Percentiles rank a stretch among this genome's conserved stretches.
These are phyloP conservation scores for Larix sibirica DNA, from an alignment of 83 land plant genomes.

Conservation along the genomic window DNA sequence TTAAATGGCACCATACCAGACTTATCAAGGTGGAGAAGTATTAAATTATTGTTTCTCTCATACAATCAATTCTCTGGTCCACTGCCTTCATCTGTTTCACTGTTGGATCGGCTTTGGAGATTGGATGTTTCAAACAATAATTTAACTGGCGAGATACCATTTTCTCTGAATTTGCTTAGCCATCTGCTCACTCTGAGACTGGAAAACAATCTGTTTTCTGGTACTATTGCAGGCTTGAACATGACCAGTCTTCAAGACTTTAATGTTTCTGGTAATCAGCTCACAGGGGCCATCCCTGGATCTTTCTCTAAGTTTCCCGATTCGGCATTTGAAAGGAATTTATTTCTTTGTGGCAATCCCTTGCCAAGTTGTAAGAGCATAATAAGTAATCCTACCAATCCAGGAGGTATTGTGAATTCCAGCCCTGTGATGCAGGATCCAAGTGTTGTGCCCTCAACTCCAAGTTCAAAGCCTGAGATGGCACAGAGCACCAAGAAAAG, in stretches of 20 bases:
- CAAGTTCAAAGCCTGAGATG: constrained; percentile 35
- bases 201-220: constrained; percentile 59
- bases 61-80: constrained; percentile 59
- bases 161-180: constrained; percentile 36
- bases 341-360: constrained; percentile 69
- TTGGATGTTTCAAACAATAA: constrained; percentile 68
- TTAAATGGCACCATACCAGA: constrained; percentile 72
- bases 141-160: constrained; percentile 65
- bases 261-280: constrained; percentile 64
- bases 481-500: constrained; percentile 10
- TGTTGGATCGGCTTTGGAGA: constrained; percentile 54
- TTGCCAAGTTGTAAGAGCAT: constrained; percentile 30
- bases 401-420: constrained; percentile 23
- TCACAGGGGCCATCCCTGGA: constrained; percentile 60
- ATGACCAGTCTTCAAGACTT: constrained; percentile 57
- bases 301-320: constrained; percentile 47
- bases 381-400: constrained; percentile 30
- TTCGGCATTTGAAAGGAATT: constrained; percentile 52
- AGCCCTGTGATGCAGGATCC: constrained; percentile 21
- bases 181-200: constrained; percentile 70
- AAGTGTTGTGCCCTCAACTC: constrained; percentile 46
- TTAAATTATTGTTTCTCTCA: constrained; percentile 69
- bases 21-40: constrained; percentile 50
- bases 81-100: constrained; percentile 48
- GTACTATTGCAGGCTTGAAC: constrained; percentile 49